Evolutionary conservation across 2,329 filamentous ascomycete genomes (phyloP), one percentile per base, ranked within the genome.

Genomic region (Gnomoniopsis smithogilvyi): DNA sequence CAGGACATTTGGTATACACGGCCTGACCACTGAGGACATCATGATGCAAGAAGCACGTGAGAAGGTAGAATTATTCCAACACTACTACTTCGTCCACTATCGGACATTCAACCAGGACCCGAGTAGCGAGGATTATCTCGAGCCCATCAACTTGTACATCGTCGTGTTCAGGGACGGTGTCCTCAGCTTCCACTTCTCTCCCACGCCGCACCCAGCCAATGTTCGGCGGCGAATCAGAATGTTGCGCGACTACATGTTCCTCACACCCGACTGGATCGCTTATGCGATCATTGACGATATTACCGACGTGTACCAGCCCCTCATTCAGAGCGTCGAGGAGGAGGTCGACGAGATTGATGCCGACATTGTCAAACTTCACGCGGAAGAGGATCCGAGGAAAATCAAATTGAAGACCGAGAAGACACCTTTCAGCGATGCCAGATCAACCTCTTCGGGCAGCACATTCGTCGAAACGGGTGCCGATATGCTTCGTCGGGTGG

Each of bases 11-110:
- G 92, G 92, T 17, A 97, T 99, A 61, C 95, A 99, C 75, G 93
- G 95, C 0, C 78, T 99, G 60, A 99, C 95, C 0, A 89, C 92
- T 1, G 95, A 99, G 73, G 95, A 99, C 70, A 97, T 99, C 67
- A 89, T 98, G 83, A 88, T 97, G 78, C 92, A 98, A 72, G 95
- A 99, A 76, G 91, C 93, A 45, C 93, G 95, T 22, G 95, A 99
- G 70, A 99, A 99, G 76, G 95, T 99, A 0, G 95, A 99, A 72
- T 81, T 99, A 1, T 99, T 99, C 79, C 88, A 91, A 36, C 90
- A 96, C 71, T 99, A 99, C 76, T 99, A 99, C 74, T 97, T 99
- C 68, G 91, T 99, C 76, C 98, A 96, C 72, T 99, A 99, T 73
- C 90, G 95, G 17, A 96, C 92, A 0, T 99, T 99, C 69, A 95